Percentiles rank a stretch among this genome's conserved stretches.
Conservation (phyloP, 2,329 filamentous ascomycete genomes). For the Clonostachys sp. region DNA sequence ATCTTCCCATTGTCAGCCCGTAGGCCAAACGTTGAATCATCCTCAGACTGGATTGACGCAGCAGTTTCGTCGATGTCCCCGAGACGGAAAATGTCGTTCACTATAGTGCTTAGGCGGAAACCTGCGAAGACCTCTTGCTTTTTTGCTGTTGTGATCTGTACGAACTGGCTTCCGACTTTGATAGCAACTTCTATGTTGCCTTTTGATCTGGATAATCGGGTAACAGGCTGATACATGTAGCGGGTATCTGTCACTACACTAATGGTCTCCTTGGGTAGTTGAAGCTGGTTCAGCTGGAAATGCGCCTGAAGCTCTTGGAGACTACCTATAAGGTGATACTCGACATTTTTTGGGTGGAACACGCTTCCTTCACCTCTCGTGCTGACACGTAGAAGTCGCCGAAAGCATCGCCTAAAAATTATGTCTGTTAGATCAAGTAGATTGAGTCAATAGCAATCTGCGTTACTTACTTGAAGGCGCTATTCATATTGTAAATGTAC, state of each 20-base stretch:
- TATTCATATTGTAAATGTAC: conserved; percentile 73
- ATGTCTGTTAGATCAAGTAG: not conserved
- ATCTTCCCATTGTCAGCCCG: conserved; percentile 66
- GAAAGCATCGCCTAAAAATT: conserved; percentile 50
- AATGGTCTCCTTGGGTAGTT: conserved; percentile 66
- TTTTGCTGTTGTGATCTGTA: conserved; percentile 64
- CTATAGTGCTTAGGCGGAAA: conserved; percentile 55
- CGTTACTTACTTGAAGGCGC: conserved; percentile 50
- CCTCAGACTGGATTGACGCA: conserved; percentile 59
- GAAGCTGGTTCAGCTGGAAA: conserved; percentile 62
- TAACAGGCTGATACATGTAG: conserved; percentile 62
- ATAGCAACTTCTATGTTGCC: conserved; percentile 67
- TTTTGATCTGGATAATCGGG: conserved; percentile 61
- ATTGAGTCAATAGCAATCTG: not conserved
- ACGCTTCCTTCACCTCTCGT: conserved; percentile 55
- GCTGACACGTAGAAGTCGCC: conserved; percentile 56
- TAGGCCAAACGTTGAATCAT: conserved; percentile 63
- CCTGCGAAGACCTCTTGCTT: conserved; percentile 65
- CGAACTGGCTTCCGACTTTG: conserved; percentile 65
- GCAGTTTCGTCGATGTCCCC: conserved; percentile 64
- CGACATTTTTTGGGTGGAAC: conserved; percentile 60
- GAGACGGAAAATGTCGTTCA: conserved; percentile 67
- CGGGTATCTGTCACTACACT: conserved; percentile 63
- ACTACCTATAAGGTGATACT: conserved; percentile 62
- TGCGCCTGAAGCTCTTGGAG: conserved; percentile 61